Base-by-base conservation (phyloP, 2,329 filamentous ascomycete species). In the Pyricularia sp. region DNA sequence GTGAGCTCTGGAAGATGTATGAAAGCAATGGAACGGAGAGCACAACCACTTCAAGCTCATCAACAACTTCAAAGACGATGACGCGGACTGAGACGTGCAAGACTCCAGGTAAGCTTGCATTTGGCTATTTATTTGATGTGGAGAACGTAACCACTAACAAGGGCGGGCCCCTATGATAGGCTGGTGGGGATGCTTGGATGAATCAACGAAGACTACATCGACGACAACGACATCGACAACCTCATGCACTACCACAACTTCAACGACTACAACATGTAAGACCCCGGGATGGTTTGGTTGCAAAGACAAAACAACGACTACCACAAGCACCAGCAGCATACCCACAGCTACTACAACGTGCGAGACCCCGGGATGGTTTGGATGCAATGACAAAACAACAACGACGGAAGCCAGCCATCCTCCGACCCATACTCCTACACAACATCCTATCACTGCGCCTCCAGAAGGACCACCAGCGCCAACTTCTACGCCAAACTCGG, bases 1-100 rank as follows among this genome's bases (percentile, higher is more conserved):
- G 94, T 75, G 92, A 88, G 69, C 89, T 90, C 69, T 98, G 95
- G 95, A 96, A 97, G 75, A 97, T 93, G 83, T 96, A 92, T 76
- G 90, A 94, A 78, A 97, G 93, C 77, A 97, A 97, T 76, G 91
- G 91, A 33, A 95, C 92, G 1, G 90, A 94, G 71, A 85, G 84
- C 1, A 93, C 89, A 0, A 91, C 90, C 0, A 88, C 88, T 0
- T 83, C 87, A 1, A 83, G 82, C 4, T 84, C 85, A 0, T 86
- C 85, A 1, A 84, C 85, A 1, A 84, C 84, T 2, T 88, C 86
- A 2, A 85, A 85, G 63, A 91, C 88, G 3, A 79, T 85, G 67
- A 93, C 90, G 1, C 85, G 93, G 64, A 97, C 94, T 0, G 88
- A 90, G 68, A 97, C 93, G 0, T 97, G 94, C 80, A 86, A 95